Evolutionary conservation across 805 yeast genomes (phyloP), one percentile per base, ranked within the genome.

Genomic region (Yamadazyma nakazawae): DNA sequence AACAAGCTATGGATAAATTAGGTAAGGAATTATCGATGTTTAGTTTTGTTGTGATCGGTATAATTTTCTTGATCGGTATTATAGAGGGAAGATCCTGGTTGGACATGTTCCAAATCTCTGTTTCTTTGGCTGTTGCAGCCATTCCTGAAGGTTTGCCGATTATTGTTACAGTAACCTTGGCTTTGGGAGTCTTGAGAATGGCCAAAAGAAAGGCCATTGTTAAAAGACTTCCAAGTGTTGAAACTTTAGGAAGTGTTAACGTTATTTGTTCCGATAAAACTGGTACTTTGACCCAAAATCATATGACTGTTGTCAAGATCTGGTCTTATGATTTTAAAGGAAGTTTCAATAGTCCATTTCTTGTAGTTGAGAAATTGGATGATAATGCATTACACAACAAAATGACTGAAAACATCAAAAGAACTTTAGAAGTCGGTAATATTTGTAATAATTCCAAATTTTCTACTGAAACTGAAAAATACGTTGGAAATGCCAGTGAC

Each of bases 101-200:
- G 48, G 98, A 94, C 53, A 94, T 95, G 97, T 92, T 94, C 69
- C 97, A 92, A 65, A 90, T 94, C 48, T 88, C 97, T 1, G 99
- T 94, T 9, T 90, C 97, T 1, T 75, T 94, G 52, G 99, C 99
- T 2, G 99, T 94, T 16, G 99, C 99, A 42, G 99, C 99, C 3
- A 94, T 94, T 57, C 99, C 99, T 5, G 99, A 94, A 67, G 99
- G 99, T 45, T 78, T 94, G 55, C 99, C 99, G 0, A 94, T 94
- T 58, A 94, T 94, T 63, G 99, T 94, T 35, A 92, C 99, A 5
- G 99, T 94, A 9, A 94, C 99, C 0, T 74, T 94, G 52, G 99
- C 99, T 0, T 74, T 94, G 18, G 99, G 99, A 42, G 99, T 94
- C 37, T 74, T 94, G 55, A 78, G 98, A 69, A 94, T 94, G 99